Evolutionary conservation across 768 basidiomycete species (phyloP), one percentile per base, ranked within the genome.

Genomic region (Saitozyma sp.): DNA sequence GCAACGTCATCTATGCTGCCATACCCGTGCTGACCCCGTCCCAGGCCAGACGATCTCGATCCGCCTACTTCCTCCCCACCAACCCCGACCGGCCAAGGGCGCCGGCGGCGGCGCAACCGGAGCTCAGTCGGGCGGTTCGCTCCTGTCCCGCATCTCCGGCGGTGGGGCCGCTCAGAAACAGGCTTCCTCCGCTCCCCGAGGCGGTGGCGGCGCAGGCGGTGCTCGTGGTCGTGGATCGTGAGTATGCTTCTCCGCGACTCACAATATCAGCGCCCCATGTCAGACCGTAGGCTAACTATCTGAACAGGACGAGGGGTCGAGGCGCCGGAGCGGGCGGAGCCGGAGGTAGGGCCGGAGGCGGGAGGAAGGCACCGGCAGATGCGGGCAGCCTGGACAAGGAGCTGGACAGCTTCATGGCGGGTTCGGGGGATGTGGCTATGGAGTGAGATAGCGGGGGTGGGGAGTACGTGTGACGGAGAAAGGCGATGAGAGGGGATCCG

Each of bases 321-420:
- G 49, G 39, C 16, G 29, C 56, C 3, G 20, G 16, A 20, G 41
- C 54, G 9, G 20, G 38, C 42, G 42, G 45, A 46, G 43, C 39
- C 29, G 50, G 13, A 19, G 17, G 63, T 48, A 59, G 64, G 38
- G 10, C 13, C 10, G 56, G 80, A 62, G 67, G 80, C 59, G 68
- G 73, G 75, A 16, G 68, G 5, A 62, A 60, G 48, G 66, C 74
- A 80, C 87, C 79, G 83, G 85, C 4, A 87, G 90, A 79, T 89
- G 89, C 1, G 8, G 89, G 87, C 61, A 90, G 95, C 68, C 80
- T 96, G 62, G 92, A 96, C 78, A 87, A 85, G 77, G 92, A 96
- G 80, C 77, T 96, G 62, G 92, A 96, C 49, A 64, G 64, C 13
- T 81, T 79, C 59, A 73, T 78, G 71, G 63, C 63, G 39, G 61